Conservation (phyloP, 371 early-diverging fungal species). For the Actinomortierella ambigua region DNA sequence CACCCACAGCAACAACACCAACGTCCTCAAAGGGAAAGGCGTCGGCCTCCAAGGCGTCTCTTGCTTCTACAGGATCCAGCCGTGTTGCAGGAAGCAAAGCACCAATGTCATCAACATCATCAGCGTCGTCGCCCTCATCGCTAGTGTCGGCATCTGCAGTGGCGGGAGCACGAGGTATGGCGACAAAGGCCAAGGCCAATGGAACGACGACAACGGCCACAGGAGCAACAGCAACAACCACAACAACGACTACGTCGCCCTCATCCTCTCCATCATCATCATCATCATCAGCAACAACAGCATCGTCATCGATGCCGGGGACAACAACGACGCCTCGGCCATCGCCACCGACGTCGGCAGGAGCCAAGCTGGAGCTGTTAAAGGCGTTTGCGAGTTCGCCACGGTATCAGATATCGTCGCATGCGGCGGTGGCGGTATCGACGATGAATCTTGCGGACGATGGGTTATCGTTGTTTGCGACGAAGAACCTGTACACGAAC, state of each 20-base stretch:
- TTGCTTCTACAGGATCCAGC: no score
- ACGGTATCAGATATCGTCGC: constrained; percentile 13
- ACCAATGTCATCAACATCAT: no score
- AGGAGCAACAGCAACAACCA: not conserved
- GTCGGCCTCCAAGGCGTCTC: no score
- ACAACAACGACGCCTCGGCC: not conserved
- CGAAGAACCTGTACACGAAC: constrained; percentile 38
- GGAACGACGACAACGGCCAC: not conserved
- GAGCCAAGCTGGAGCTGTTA: constrained; percentile 19
- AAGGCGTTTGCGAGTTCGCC: constrained; percentile 11
- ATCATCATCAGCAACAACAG: constrained; percentile 4
- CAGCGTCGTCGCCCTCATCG: no score
- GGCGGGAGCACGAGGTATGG: no score
- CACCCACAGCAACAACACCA: constrained; percentile 1
- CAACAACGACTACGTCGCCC: not conserved
- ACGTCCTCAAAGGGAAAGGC: constrained; percentile 6
- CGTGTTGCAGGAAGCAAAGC: no score
- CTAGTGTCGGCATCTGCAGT: no score
- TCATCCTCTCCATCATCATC: constrained; percentile 2
- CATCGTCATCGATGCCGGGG: not conserved
- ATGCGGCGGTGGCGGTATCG: constrained; percentile 2
- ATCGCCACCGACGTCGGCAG: not conserved
- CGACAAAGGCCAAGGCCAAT: no score
- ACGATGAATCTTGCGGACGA: constrained; percentile 13
- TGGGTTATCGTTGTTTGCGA: constrained; percentile 24